These are phyloP conservation scores for Penicillium silybi DNA, from an alignment of 495 filamentous ascomycete genomes.

Conservation along the genomic window DNA sequence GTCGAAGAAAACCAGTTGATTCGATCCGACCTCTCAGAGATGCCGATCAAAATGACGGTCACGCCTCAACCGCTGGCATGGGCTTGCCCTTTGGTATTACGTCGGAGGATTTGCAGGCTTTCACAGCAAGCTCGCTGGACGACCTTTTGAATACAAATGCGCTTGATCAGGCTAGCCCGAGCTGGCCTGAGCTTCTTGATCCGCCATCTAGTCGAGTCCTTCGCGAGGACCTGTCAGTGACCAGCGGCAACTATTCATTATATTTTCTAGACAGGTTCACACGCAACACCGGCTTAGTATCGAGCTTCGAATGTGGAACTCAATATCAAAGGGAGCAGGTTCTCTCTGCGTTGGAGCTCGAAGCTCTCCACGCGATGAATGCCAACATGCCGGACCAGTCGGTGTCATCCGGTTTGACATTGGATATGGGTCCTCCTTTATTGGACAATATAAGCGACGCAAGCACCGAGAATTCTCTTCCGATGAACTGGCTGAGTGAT, in stretches of 20 bases:
- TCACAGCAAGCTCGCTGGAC: constrained; percentile 2
- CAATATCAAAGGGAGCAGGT: constrained; percentile 13
- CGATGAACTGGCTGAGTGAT: constrained; percentile 13
- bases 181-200: constrained; percentile 6
- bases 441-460: constrained; percentile 5
- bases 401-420: not conserved
- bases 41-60: not conserved
- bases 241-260: constrained; percentile 1
- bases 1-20: not conserved
- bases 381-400: not conserved
- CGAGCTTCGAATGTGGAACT: constrained; percentile 22
- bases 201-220: not conserved
- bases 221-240: not conserved
- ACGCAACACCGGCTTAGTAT: constrained; percentile 17
- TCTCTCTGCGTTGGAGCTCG: constrained; percentile 7
- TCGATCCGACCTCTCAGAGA: not conserved
- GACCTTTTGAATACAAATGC: not conserved
- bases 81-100: constrained; percentile 3
- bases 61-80: not conserved
- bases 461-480: not conserved
- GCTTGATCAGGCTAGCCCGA: not conserved
- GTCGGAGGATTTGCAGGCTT: not conserved
- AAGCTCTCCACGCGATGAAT: not conserved
- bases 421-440: not conserved
- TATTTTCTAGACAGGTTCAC: constrained; percentile 20